These are phyloP conservation scores for Priceomyces haplophilus DNA, from an alignment of 805 yeast species.

Conservation along the genomic window DNA sequence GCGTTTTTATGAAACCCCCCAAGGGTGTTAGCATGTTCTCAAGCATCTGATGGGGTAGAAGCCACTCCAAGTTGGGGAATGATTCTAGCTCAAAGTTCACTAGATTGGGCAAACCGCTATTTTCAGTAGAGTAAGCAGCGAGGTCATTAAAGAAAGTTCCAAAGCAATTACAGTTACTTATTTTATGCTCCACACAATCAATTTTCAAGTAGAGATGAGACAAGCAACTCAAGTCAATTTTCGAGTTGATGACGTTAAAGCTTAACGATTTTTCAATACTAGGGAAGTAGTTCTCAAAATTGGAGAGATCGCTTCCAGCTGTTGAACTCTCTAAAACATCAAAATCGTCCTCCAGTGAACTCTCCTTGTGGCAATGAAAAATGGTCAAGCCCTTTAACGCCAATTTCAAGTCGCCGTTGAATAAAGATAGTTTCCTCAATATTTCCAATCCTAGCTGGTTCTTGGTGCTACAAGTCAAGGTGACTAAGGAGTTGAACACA, in stretches of 20 bases:
- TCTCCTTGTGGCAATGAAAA: constrained; percentile 32
- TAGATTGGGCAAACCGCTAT: constrained; percentile 31
- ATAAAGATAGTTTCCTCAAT: constrained; percentile 19
- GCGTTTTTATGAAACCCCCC: constrained; percentile 26
- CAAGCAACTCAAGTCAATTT: constrained; percentile 23
- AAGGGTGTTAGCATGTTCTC: constrained; percentile 30
- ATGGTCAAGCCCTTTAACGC: constrained; percentile 26
- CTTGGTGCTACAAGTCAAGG: constrained; percentile 32
- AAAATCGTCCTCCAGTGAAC: constrained; percentile 11
- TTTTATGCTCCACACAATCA: constrained; percentile 29
- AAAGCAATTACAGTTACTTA: constrained; percentile 25
- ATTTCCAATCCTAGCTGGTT: constrained; percentile 30
- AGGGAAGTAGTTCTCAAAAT: constrained; percentile 11
- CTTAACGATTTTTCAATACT: constrained; percentile 17
- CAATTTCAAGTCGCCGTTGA: constrained; percentile 20
- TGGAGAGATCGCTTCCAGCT: constrained; percentile 1
- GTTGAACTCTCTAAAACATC: constrained; percentile 5
- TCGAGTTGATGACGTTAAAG: constrained; percentile 19
- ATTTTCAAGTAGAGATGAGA: constrained; percentile 24
- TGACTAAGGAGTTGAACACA: constrained; percentile 21
- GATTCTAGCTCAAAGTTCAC: constrained; percentile 27
- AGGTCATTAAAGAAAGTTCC: constrained; percentile 26
- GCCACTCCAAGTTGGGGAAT: constrained; percentile 34
- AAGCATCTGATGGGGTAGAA: constrained; percentile 32
- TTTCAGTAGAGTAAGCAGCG: constrained; percentile 14